Percentiles rank a stretch among this genome's conserved stretches.
Evolutionary conservation across 1,284 basidiomycete genomes (phyloP).

Genomic region (Ceratobasidium sp.): DNA sequence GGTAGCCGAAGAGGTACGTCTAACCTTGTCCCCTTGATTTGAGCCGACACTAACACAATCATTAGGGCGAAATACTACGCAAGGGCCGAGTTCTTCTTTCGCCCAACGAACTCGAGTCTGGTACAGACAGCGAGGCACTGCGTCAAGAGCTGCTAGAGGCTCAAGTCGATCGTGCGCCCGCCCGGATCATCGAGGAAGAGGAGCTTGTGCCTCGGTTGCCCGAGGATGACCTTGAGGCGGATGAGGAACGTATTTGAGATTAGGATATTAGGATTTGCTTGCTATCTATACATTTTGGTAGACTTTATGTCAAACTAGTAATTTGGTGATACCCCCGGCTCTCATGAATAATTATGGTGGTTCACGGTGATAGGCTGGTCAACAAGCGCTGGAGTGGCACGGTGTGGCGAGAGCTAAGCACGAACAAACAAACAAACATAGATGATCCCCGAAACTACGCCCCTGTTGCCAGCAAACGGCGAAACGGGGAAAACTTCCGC

Average conservation of each 20-base stretch:
- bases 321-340: background rate
- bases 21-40: background rate
- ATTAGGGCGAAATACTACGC: conserved; percentile 37
- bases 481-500: background rate
- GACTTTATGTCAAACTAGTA: background rate
- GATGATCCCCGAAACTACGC: conserved; percentile 18
- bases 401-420: background rate
- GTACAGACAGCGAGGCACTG: conserved; percentile 36
- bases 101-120: conserved; percentile 39
- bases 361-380: too few species aligned
- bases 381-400: background rate
- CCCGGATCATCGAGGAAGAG: conserved; percentile 30
- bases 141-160: conserved; percentile 45
- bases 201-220: conserved; percentile 6
- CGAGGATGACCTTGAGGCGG: background rate
- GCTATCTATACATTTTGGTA: background rate
- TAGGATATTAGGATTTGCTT: background rate
- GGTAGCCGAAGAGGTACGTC: conserved; percentile 42
- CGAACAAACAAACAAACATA: background rate
- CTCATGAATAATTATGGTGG: background rate
- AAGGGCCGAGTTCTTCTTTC: conserved; percentile 40
- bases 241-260: conserved; percentile 19
- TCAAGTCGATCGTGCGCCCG: conserved; percentile 42
- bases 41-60: background rate
- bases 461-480: conserved; percentile 8